These are phyloP conservation scores for Hyaloscypha variabilis DNA, from an alignment of 495 filamentous ascomycete genomes.

Conservation along the genomic window DNA sequence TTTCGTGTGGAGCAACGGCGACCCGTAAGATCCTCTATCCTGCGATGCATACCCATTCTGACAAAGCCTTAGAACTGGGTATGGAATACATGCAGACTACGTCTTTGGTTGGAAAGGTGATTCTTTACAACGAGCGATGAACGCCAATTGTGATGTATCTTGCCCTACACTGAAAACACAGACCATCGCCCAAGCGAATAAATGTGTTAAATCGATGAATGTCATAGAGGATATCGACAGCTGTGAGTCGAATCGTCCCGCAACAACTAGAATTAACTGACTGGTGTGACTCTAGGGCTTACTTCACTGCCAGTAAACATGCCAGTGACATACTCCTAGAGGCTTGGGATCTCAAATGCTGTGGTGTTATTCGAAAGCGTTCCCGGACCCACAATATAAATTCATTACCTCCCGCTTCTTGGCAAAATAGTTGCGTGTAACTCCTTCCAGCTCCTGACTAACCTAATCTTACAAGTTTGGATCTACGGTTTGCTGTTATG, in stretches of 20 bases:
- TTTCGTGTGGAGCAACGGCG: slow-evolving; percentile 67
- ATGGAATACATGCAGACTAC: slow-evolving; percentile 75
- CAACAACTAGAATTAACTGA: too few species aligned
- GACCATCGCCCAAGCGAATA: slow-evolving; percentile 37
- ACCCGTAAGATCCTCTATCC: slow-evolving; percentile 17
- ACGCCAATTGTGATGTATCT: slow-evolving; percentile 36
- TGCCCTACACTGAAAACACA: slow-evolving; percentile 41
- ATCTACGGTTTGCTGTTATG: too few species aligned
- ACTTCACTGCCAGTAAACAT: too few species aligned
- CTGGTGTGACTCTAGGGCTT: too few species aligned
- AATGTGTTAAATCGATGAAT: slow-evolving; percentile 42
- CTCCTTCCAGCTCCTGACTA: too few species aligned
- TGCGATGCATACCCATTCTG: not conserved
- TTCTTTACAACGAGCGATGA: slow-evolving; percentile 44
- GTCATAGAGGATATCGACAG: slow-evolving; percentile 46
- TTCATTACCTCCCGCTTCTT: too few species aligned
- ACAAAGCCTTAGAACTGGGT: slow-evolving; percentile 17
- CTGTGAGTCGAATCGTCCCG: slow-evolving; percentile 37
- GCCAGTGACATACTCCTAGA: too few species aligned
- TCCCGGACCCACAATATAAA: too few species aligned
- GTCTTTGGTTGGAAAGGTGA: slow-evolving; percentile 68
- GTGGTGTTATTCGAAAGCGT: too few species aligned
- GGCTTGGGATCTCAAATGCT: too few species aligned
- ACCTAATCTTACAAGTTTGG: too few species aligned
- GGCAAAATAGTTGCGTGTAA: too few species aligned